Evolutionary conservation across 106 monocot species (phyloP).

Genomic region (Allium cepa): DNA sequence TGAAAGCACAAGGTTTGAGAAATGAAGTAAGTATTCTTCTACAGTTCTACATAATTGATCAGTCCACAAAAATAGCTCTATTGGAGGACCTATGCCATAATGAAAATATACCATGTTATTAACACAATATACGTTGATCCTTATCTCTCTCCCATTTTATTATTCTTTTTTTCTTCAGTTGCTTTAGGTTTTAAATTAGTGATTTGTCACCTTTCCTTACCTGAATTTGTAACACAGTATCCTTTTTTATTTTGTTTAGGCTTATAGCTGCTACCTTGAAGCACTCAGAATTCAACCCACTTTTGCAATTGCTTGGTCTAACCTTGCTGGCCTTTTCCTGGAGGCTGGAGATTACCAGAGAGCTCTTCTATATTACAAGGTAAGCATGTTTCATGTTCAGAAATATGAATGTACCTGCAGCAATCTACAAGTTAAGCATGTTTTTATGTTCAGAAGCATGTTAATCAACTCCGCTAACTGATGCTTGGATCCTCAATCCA

Average conservation of each 20-base stretch:
- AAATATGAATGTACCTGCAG: neutral
- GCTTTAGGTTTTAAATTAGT: neutral
- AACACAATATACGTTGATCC: no score
- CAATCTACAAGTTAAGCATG: no score
- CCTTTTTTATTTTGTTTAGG: constrained; percentile 26
- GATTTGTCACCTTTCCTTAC: neutral
- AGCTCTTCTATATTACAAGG: constrained; percentile 84
- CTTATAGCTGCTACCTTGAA: constrained; percentile 88
- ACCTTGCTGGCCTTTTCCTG: constrained; percentile 90
- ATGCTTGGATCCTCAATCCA: no score
- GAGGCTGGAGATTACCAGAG: constrained; percentile 79
- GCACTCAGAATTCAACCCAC: constrained; percentile 79
- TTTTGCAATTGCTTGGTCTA: constrained; percentile 95
- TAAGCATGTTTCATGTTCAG: constrained; percentile 5
- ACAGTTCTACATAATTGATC: neutral
- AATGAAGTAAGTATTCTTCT: constrained; percentile 52
- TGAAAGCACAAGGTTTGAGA: constrained; percentile 87
- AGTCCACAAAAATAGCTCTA: neutral
- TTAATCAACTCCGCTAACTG: no score
- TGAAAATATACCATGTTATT: no score
- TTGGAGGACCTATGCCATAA: neutral
- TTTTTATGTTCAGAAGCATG: no score
- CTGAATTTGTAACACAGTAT: neutral
- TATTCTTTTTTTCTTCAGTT: neutral
- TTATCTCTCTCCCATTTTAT: neutral